Conservation (phyloP, 345 rosid species). For the Populus euphratica region DNA sequence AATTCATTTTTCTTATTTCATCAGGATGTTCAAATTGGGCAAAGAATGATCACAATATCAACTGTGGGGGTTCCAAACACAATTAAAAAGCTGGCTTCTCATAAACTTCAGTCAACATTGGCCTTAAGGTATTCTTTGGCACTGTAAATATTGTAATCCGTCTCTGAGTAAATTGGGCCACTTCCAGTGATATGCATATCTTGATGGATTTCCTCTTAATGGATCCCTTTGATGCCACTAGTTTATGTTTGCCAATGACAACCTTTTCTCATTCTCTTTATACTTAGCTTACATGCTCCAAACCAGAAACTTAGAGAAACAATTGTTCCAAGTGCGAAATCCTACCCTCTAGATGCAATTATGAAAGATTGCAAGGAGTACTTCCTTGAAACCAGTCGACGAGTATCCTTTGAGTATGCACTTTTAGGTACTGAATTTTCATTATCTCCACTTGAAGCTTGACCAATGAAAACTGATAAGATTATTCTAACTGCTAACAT, state of each 20-base stretch:
- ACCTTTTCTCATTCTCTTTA: conserved; percentile 14
- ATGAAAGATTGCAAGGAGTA: conserved; percentile 92
- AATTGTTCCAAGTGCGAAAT: conserved; percentile 94
- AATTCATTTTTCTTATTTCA: conserved; percentile 4
- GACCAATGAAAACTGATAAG: background rate
- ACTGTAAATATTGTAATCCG: background rate
- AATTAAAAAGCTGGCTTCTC: conserved; percentile 78
- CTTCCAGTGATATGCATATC: background rate
- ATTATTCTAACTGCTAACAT: background rate
- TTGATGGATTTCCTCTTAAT: background rate
- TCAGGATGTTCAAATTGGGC: conserved; percentile 93
- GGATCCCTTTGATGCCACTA: background rate
- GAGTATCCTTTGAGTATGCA: conserved; percentile 92
- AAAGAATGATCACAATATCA: conserved; percentile 95
- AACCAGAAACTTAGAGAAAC: conserved; percentile 82
- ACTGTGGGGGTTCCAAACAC: conserved; percentile 98
- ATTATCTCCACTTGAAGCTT: background rate
- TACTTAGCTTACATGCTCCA: conserved; percentile 81
- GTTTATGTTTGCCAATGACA: background rate
- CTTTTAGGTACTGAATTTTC: conserved; percentile 58
- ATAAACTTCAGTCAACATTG: conserved; percentile 92
- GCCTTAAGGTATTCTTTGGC: conserved; percentile 61
- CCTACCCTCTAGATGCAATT: conserved; percentile 84
- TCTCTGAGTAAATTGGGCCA: background rate
- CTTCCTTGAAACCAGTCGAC: conserved; percentile 68